phyloP scores from a whole-genome alignment of 495 filamentous ascomycete species.

The Penicillium lagena region DNA sequence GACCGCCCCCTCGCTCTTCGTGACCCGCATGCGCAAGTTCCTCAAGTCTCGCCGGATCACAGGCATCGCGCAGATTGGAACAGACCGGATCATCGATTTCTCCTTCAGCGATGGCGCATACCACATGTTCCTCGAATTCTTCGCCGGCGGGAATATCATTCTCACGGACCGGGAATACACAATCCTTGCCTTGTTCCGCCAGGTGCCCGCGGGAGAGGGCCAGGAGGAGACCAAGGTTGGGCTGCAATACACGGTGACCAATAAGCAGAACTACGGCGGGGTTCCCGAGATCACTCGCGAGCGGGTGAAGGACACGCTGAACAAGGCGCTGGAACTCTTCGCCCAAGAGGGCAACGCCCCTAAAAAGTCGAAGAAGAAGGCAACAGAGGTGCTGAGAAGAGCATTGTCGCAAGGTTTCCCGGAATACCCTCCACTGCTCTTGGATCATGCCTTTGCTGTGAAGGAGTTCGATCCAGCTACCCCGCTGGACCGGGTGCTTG shows the following conservation, averaged over 20 bases:
- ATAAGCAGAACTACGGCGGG: constrained; percentile 75
- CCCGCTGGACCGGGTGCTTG: constrained; percentile 61
- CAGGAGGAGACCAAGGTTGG: constrained; percentile 69
- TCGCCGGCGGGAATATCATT: constrained; percentile 91
- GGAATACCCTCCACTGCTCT: constrained; percentile 76
- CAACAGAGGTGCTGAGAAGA: constrained; percentile 69
- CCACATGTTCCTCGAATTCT: constrained; percentile 88
- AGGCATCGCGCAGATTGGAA: constrained; percentile 75
- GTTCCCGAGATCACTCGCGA: constrained; percentile 68
- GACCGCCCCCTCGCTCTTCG: constrained; percentile 75
- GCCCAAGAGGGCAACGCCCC: constrained; percentile 40
- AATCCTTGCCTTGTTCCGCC: constrained; percentile 73
- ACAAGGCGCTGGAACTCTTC: constrained; percentile 53
- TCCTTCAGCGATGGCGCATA: constrained; percentile 88
- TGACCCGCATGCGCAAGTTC: constrained; percentile 74
- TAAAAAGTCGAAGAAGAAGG: constrained; percentile 77
- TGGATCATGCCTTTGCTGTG: constrained; percentile 77
- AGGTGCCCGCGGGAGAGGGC: constrained; percentile 66
- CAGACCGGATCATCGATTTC: constrained; percentile 88
- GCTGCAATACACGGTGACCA: constrained; percentile 68
- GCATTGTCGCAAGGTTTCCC: constrained; percentile 75
- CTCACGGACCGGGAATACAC: constrained; percentile 75
- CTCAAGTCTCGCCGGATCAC: constrained; percentile 84
- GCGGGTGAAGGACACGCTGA: constrained; percentile 60
- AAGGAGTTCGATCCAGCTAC: constrained; percentile 58